Percentiles rank a stretch among this genome's conserved stretches.
These are phyloP conservation scores for Atalantia buxifolia DNA, from an alignment of 345 rosid genomes.

Conservation along the genomic window DNA sequence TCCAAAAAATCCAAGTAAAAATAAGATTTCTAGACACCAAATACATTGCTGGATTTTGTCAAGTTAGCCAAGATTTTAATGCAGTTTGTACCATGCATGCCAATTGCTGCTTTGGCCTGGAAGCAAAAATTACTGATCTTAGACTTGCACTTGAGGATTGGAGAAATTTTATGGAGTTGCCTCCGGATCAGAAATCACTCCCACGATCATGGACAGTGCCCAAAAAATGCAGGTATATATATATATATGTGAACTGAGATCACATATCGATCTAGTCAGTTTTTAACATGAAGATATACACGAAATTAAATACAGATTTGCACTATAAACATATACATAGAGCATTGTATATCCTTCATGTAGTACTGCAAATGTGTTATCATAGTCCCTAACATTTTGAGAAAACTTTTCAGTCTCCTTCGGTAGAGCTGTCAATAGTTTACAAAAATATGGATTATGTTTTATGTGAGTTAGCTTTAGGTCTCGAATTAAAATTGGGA, in stretches of 20 bases:
- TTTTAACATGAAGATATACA: no score
- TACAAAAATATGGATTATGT: not conserved
- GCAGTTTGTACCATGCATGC: constrained; percentile 80
- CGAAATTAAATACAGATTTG: no score
- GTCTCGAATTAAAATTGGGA: no score
- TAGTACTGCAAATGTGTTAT: not conserved
- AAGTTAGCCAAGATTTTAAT: constrained; percentile 50
- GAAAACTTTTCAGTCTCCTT: no score
- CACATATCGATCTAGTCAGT: no score
- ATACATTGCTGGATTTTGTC: constrained; percentile 72
- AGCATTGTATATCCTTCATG: no score
- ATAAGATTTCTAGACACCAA: constrained; percentile 65
- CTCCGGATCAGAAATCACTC: constrained; percentile 7
- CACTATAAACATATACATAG: not conserved
- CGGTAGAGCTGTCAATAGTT: no score
- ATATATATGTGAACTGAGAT: no score
- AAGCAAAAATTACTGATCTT: constrained; percentile 60
- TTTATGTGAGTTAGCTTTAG: not conserved
- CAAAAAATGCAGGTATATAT: constrained; percentile 41
- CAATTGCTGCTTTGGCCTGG: constrained; percentile 70
- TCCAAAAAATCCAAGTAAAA: constrained; percentile 31
- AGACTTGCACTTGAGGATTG: constrained; percentile 56
- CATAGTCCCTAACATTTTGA: not conserved
- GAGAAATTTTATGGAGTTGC: constrained; percentile 39
- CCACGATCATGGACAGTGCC: constrained; percentile 58